Evolutionary conservation across 169 alveolate genomes (phyloP).

Genomic region (Plasmodium gallinaceum): DNA sequence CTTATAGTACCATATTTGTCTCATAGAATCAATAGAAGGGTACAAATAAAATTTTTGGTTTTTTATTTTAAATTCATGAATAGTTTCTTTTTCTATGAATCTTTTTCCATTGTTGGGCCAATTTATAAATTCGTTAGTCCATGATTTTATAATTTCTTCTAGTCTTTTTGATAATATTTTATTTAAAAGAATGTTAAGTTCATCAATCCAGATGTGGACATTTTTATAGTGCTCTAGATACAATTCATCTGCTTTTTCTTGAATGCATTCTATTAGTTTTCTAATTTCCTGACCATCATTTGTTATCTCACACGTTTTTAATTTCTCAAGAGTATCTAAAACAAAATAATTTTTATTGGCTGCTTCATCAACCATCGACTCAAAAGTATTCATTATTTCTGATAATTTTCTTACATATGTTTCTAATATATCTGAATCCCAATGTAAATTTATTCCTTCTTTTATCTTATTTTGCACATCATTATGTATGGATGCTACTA

Average conservation of each 20-base stretch:
- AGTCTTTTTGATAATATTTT: conserved; percentile 84
- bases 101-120: conserved; percentile 76
- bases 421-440: conserved; percentile 82
- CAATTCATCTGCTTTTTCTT: conserved; percentile 86
- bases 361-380: conserved; percentile 82
- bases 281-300: conserved; percentile 37
- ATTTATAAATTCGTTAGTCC: conserved; percentile 89
- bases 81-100: conserved; percentile 64
- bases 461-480: conserved; percentile 77
- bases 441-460: conserved; percentile 79
- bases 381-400: conserved; percentile 80
- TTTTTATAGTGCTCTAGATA: conserved; percentile 88
- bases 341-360: conserved; percentile 65
- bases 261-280: conserved; percentile 79
- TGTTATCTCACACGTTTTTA: conserved; percentile 58
- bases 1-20: conserved; percentile 73
- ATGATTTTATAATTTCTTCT: conserved; percentile 85
- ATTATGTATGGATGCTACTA: conserved; percentile 74
- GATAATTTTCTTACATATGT: conserved; percentile 78
- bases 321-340: conserved; percentile 59
- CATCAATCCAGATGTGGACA: conserved; percentile 91
- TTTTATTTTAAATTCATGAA: conserved; percentile 57
- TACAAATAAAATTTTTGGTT: conserved; percentile 56
- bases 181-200: conserved; percentile 88
- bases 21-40: conserved; percentile 71